Percentiles rank a stretch among this genome's conserved stretches.
phyloP scores from a whole-genome alignment of 352 stramenopile genomes.

The Phytopythium ostracodes region DNA sequence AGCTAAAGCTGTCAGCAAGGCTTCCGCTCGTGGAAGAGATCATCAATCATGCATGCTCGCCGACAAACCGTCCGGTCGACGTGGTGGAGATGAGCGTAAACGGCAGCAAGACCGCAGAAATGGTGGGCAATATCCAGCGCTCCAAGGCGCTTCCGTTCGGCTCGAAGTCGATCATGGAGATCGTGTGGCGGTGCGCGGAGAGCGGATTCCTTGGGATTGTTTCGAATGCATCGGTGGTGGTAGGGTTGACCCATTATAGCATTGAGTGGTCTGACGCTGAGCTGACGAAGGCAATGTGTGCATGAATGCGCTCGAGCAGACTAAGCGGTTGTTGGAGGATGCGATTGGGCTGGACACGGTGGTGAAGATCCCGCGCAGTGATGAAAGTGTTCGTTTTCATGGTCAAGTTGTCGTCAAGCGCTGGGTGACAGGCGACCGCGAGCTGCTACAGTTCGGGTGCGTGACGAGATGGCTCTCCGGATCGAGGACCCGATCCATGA shows the following conservation, averaged over 20 bases:
- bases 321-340: constrained; percentile 1
- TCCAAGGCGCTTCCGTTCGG: constrained; percentile 1
- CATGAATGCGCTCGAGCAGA: not conserved
- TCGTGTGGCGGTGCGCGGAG: not conserved
- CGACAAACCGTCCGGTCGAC: not conserved
- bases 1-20: not conserved
- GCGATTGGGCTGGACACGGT: constrained; percentile 6
- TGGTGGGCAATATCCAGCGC: constrained; percentile 5
- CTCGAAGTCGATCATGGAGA: not conserved
- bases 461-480: not conserved
- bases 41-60: not conserved
- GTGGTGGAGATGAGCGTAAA: constrained; percentile 1
- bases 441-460: not conserved
- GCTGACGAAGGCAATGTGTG: not conserved
- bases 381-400: constrained; percentile 6
- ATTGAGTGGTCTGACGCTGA: not conserved
- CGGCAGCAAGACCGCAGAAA: not conserved
- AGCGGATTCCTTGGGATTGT: not conserved
- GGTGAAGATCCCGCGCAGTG: constrained; percentile 5
- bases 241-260: not conserved
- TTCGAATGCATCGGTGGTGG: not conserved
- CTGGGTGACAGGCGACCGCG: not conserved
- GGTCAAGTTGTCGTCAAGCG: constrained; percentile 13
- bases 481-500: not conserved
- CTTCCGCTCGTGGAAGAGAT: not conserved